These are phyloP conservation scores for Endocalyx cinctus DNA, from an alignment of 2,329 filamentous ascomycete species.

Conservation along the genomic window DNA sequence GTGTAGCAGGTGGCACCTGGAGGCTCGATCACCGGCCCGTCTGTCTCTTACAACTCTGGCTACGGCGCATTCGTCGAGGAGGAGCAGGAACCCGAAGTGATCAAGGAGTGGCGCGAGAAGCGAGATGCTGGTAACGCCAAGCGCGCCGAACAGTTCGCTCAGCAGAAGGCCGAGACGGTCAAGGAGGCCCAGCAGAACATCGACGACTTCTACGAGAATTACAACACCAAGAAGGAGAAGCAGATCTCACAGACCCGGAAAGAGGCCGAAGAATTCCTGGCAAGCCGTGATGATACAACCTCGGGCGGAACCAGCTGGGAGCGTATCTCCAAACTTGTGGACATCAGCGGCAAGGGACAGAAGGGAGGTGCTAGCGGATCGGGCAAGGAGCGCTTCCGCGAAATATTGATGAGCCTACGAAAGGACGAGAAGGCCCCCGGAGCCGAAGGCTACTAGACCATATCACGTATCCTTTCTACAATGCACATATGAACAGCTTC, in stretches of 20 bases:
- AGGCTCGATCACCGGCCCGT: slow-evolving; percentile 74
- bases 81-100: slow-evolving; percentile 83
- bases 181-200: slow-evolving; percentile 90
- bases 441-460: slow-evolving; percentile 56
- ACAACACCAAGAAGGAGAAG: slow-evolving; percentile 98
- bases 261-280: slow-evolving; percentile 90
- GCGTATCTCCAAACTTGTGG: slow-evolving; percentile 94
- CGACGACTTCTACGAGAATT: slow-evolving; percentile 99
- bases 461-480: slow-evolving; percentile 5
- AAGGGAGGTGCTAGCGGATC: slow-evolving; percentile 84
- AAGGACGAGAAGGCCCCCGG: slow-evolving; percentile 87
- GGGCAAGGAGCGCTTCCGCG: slow-evolving; percentile 94
- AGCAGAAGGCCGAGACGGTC: slow-evolving; percentile 79
- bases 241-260: slow-evolving; percentile 79
- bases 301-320: slow-evolving; percentile 98
- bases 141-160: slow-evolving; percentile 76
- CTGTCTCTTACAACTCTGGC: slow-evolving; percentile 58
- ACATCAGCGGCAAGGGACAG: slow-evolving; percentile 87
- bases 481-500: slow-evolving; percentile 15
- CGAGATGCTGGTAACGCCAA: slow-evolving; percentile 79
- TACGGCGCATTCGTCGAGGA: slow-evolving; percentile 53
- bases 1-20: slow-evolving; percentile 65
- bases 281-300: slow-evolving; percentile 83
- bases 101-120: slow-evolving; percentile 88
- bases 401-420: slow-evolving; percentile 78